Conservation (phyloP, 169 alveolate genomes). For the Theileria orientalis region DNA sequence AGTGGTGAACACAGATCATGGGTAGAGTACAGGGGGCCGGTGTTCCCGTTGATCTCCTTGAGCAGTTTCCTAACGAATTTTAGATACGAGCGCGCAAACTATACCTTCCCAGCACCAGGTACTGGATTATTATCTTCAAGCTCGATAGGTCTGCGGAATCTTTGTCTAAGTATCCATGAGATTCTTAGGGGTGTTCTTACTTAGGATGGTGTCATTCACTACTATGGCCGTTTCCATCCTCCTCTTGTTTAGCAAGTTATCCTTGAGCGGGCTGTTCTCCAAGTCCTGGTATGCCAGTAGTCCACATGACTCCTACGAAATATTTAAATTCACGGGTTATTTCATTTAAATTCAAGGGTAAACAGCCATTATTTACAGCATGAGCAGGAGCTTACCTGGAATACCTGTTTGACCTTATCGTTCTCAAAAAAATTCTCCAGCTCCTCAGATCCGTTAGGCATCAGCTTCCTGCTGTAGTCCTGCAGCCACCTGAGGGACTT, state of each 20-base stretch:
- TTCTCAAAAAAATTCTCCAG: neutral
- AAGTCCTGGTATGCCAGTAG: slow-evolving; percentile 20
- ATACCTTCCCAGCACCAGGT: slow-evolving; percentile 30
- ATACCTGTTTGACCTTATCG: neutral
- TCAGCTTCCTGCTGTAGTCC: neutral
- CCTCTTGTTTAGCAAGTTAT: neutral
- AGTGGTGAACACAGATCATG: slow-evolving; percentile 27
- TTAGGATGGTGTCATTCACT: slow-evolving; percentile 26
- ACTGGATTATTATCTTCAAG: slow-evolving; percentile 17
- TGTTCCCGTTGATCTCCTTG: slow-evolving; percentile 27
- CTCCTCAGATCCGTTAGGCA: slow-evolving; percentile 10
- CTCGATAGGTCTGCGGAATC: slow-evolving; percentile 14
- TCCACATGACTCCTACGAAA: slow-evolving; percentile 22
- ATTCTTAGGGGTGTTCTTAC: neutral
- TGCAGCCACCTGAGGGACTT: slow-evolving; percentile 11
- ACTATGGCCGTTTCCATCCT: slow-evolving; percentile 20
- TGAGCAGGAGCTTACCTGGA: neutral
- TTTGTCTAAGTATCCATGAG: neutral
- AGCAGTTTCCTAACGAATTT: slow-evolving; percentile 13
- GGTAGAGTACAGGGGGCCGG: slow-evolving; percentile 20
- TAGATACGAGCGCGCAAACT: neutral
- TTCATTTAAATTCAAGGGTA: no score
- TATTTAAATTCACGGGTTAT: no score
- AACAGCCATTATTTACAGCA: no score
- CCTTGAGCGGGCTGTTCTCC: slow-evolving; percentile 15